A percentile compares a stretch with the other conserved stretches of the same genome.
Evolutionary conservation across 108 stramenopile genomes (phyloP).

Genomic region (Conticribra weissflogii): DNA sequence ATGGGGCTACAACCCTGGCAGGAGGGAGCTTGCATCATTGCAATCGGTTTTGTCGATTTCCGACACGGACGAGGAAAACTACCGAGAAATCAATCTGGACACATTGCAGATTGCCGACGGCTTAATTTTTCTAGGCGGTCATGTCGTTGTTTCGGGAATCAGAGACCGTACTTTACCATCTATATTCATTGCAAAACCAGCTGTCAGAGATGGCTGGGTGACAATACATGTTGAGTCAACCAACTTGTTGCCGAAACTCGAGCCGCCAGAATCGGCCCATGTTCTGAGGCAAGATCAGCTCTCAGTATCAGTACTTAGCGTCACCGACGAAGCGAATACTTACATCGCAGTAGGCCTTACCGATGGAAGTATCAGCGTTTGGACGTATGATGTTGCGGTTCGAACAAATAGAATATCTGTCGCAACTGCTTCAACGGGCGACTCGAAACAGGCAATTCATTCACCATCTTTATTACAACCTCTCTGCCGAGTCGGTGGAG

Average conservation of each 20-base stretch:
- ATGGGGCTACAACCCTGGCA: constrained; percentile 73
- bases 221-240: constrained; percentile 57
- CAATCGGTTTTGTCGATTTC: constrained; percentile 67
- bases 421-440: background rate
- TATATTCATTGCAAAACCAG: constrained; percentile 78
- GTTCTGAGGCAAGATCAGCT: background rate
- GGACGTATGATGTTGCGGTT: constrained; percentile 73
- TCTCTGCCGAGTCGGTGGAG: constrained; percentile 55
- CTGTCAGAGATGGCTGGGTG: constrained; percentile 75
- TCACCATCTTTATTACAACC: constrained; percentile 43
- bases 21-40: constrained; percentile 43
- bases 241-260: background rate
- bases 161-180: constrained; percentile 44
- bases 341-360: constrained; percentile 74
- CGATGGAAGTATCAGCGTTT: constrained; percentile 73
- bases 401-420: constrained; percentile 45
- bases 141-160: constrained; percentile 3
- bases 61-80: constrained; percentile 47
- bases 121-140: constrained; percentile 78
- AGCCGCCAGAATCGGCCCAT: background rate
- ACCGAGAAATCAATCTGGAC: constrained; percentile 52
- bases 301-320: constrained; percentile 15
- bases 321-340: constrained; percentile 42
- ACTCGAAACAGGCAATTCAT: background rate
- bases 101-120: constrained; percentile 71